Evolutionary conservation across 73 alveolate species (phyloP), one percentile per base, ranked within the genome.

Genomic region (Stentor roeselii): DNA sequence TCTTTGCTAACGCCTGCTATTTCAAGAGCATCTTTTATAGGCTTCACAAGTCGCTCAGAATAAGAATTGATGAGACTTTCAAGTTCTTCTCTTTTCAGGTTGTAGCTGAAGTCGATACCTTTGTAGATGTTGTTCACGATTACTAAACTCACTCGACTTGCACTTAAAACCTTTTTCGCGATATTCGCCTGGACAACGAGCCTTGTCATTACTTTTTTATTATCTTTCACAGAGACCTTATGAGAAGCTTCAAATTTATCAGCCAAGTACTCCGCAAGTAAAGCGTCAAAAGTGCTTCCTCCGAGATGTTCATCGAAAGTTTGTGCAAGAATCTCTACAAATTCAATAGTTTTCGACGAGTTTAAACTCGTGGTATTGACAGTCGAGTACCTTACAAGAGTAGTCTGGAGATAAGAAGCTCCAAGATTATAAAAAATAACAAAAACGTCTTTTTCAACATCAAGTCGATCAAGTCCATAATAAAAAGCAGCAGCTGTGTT

Each of bases 401-500:
- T 61, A 14, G 92, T 97, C 88, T 97, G 95, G 0, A 95, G 84
- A 86, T 91, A 92, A n/a, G 94, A 83, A 3, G 98, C 95, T 15
- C 99, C 99, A 93, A 97, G 90, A 83, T 97, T 97, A 80, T 96
- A 95, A 89, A 97, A 95, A 6, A 97, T 60, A 15, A 87, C 94
- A 59, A 82, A 83, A 2, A 82, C 87, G 3, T 86, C 84, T 34
- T 59, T 89, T 31, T 86, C 83, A 15, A 76, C 86, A 41, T 88
- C 95, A 39, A 84, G 74, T 36, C 97, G 85, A 80, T 95, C 98
- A 31, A 94, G 89, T 59, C 95, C 98, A 83, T 93, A 96, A 89
- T 92, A 91, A 35, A 94, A 82, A 3, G 98, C 98, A 35, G 99
- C 99, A 3, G 99, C 99, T 42, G 96, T 84, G 75, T 97, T 97